These are phyloP conservation scores for Neurospora sp. DNA, from an alignment of 2,329 filamentous ascomycete genomes.

Conservation along the genomic window DNA sequence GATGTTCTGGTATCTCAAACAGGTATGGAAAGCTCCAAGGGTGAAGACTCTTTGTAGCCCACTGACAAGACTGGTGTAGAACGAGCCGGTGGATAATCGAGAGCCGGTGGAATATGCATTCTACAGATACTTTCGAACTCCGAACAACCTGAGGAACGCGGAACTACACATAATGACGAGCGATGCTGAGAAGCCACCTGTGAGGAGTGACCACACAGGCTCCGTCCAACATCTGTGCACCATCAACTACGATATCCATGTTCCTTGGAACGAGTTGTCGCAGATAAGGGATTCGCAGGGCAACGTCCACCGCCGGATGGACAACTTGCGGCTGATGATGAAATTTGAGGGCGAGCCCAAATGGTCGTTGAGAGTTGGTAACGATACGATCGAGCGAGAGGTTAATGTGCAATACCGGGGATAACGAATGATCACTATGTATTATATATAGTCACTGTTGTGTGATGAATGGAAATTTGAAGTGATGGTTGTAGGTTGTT, in stretches of 20 bases:
- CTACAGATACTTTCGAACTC: not conserved
- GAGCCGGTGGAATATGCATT: not conserved
- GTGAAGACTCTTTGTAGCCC: not conserved
- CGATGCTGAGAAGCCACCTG: not conserved
- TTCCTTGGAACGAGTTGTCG: not conserved
- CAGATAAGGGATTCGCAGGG: not conserved
- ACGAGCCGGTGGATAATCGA: not conserved
- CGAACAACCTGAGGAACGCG: not conserved
- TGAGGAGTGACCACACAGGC: not conserved
- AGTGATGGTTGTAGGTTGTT: too few relatives aligned
- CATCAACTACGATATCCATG: not conserved
- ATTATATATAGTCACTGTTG: too few relatives aligned
- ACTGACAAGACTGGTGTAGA: not conserved
- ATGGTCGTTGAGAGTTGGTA: not conserved
- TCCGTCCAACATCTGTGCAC: not conserved
- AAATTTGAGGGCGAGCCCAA: not conserved
- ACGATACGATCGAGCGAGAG: not conserved
- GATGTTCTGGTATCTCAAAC: not conserved
- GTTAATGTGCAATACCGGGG: not conserved
- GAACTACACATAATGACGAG: not conserved
- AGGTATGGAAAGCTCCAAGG: not conserved
- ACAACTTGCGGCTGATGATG: not conserved
- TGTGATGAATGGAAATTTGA: too few relatives aligned
- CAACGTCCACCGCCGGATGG: not conserved
- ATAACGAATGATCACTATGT: not conserved